Evolutionary conservation across 345 rosid genomes (phyloP).

Genomic region (Dovyalis caffra): DNA sequence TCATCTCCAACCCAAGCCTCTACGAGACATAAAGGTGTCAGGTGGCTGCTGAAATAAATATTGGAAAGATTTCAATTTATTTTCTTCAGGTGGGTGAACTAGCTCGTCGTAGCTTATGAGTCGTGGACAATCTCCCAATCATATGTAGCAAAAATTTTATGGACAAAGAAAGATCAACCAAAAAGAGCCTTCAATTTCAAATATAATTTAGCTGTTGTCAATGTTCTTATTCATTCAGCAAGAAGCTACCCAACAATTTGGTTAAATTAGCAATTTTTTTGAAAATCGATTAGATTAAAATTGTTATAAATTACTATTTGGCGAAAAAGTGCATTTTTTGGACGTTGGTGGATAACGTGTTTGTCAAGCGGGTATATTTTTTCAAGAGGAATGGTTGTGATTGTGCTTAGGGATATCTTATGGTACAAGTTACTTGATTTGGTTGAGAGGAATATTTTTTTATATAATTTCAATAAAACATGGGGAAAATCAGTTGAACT

Average conservation of each 20-base stretch:
- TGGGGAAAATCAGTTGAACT: not conserved
- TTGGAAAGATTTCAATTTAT: not conserved
- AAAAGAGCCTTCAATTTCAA: not conserved
- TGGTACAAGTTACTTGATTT: slow-evolving; percentile 24
- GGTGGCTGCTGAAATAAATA: not conserved
- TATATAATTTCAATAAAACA: not conserved
- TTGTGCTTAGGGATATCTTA: slow-evolving; percentile 14
- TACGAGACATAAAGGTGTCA: not conserved
- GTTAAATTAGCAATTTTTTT: too few relatives aligned
- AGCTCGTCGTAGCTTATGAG: not conserved
- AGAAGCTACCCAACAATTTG: too few relatives aligned
- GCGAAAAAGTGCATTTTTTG: not conserved
- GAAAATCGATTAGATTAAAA: too few relatives aligned
- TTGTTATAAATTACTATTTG: too few relatives aligned
- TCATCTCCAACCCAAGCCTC: not conserved
- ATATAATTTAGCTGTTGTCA: not conserved
- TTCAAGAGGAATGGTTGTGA: not conserved
- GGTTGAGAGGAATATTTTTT: not conserved
- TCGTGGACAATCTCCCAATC: not conserved
- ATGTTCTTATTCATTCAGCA: too few relatives aligned
- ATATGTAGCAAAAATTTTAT: not conserved
- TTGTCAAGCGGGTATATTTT: not conserved
- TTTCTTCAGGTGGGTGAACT: not conserved
- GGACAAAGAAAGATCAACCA: not conserved
- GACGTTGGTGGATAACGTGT: slow-evolving; percentile 17